Conservation (phyloP, 495 filamentous ascomycete species). For the Tirmania nivea region DNA sequence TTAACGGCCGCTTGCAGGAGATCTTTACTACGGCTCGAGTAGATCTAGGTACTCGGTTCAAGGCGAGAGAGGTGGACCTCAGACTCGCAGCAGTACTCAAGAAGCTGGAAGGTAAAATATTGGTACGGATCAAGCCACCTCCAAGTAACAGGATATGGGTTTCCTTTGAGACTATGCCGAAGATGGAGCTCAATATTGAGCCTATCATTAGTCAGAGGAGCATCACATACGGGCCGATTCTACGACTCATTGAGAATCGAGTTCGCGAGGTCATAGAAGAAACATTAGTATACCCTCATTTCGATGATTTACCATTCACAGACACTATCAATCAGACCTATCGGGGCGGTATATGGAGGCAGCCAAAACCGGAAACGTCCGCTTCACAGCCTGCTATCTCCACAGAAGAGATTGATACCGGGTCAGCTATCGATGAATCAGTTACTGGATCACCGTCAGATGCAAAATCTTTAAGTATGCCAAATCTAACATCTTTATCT, state of each 20-base stretch:
- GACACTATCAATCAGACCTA: conserved; percentile 52
- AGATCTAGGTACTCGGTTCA: conserved; percentile 73
- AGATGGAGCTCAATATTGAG: conserved; percentile 77
- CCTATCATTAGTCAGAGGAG: conserved; percentile 88
- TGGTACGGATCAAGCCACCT: conserved; percentile 78
- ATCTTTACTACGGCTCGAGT: conserved; percentile 77
- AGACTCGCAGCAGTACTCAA: conserved; percentile 70
- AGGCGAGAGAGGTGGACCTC: conserved; percentile 69
- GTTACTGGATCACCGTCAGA: conserved; percentile 18
- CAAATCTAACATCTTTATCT: conserved; percentile 26
- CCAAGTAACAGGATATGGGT: conserved; percentile 92
- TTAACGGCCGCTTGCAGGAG: conserved; percentile 25
- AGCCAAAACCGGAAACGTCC: conserved; percentile 21
- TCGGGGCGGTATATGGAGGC: conserved; percentile 72
- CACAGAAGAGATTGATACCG: conserved; percentile 33
- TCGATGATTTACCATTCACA: conserved; percentile 85
- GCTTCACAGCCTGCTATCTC: conserved; percentile 14
- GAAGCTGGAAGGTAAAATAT: conserved; percentile 61
- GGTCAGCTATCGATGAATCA: conserved; percentile 32
- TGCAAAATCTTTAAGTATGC: conserved; percentile 21
- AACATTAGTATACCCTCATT: conserved; percentile 80
- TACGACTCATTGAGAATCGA: conserved; percentile 78
- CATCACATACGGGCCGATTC: conserved; percentile 78
- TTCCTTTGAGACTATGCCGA: conserved; percentile 75
- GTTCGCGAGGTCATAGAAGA: conserved; percentile 86